Percentiles rank a stretch among this genome's conserved stretches.
Evolutionary conservation across 139 green algal species (phyloP).

Genomic region (Limnomonas spitsbergensis): DNA sequence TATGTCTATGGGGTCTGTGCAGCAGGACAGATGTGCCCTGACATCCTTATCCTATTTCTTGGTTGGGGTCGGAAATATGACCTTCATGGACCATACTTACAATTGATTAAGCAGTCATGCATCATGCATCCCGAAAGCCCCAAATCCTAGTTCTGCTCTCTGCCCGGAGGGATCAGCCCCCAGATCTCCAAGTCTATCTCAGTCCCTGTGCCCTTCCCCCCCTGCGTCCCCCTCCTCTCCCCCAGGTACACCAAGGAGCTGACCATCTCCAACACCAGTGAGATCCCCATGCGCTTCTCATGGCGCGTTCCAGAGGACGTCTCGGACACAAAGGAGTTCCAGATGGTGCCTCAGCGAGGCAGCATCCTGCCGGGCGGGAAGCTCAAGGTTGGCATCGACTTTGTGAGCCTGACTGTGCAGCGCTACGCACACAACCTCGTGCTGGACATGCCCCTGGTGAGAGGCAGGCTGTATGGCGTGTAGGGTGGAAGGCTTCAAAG

Average conservation of each 20-base stretch:
- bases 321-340: background rate
- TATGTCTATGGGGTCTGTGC: too few species aligned
- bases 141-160: too few species aligned
- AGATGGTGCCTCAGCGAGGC: slow-evolving; percentile 51
- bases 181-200: too few species aligned
- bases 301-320: slow-evolving; percentile 60
- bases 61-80: too few species aligned
- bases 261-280: slow-evolving; percentile 64
- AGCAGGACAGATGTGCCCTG: too few species aligned
- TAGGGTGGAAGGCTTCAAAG: slow-evolving; percentile 1
- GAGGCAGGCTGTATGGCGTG: slow-evolving; percentile 2
- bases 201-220: background rate
- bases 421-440: slow-evolving; percentile 47
- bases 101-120: too few species aligned
- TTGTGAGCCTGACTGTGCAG: slow-evolving; percentile 46
- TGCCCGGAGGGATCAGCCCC: too few species aligned
- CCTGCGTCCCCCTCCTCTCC: background rate
- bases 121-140: too few species aligned
- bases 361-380: slow-evolving; percentile 57
- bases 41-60: too few species aligned
- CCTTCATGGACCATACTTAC: too few species aligned
- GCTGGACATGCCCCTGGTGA: slow-evolving; percentile 66
- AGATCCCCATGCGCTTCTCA: slow-evolving; percentile 69
- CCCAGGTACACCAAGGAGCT: slow-evolving; percentile 64
- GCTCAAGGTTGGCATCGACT: slow-evolving; percentile 58